Base-by-base conservation (phyloP, 257 asterid genomes). In the Craterostigma plantagineum region DNA sequence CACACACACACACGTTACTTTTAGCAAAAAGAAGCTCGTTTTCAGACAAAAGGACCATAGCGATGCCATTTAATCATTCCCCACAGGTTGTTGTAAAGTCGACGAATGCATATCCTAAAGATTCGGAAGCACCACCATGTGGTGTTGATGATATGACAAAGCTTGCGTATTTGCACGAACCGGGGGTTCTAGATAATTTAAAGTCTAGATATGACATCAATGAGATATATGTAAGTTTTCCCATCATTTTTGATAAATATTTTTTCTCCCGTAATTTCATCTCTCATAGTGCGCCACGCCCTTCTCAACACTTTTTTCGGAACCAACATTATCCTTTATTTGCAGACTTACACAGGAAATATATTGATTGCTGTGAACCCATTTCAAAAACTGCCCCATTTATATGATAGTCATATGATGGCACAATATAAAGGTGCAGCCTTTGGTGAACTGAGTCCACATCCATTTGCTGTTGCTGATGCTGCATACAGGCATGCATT, bases 141-240 rank as follows among this genome's bases (percentile, higher is more conserved):
- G 99, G 99, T 49, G 99, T 90, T 61, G 99, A 90, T 72, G 99
- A 90, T 58, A 90, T 90, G 99, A 90, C 99, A 34, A 90, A 78
- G 75, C 63, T 90, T 66, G 96, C 99, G 11, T 90, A 90, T 67
- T 75, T 90, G 76, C 99, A 90, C 34, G 99, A 90, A 70, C 99
- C 99, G 0, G 99, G 99, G 54, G 87, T 84, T 54, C 70, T 90
- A 18, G 61, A 75, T 44, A 90, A 90, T 64, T 58, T 90, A 49
- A 90, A 68, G 64, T 61, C 79, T 41, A 79, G 99, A 90, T 90
- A 90, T 67, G 99, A 90, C 61, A 90, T 84, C 55, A 90, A 90
- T 60, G 95, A 83, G 61, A 90, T 90, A 61, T 90, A 90, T 50
- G 99, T 90, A 64, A 67, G 99, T 59, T 54, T 30, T 34, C 0